These are phyloP conservation scores for Daldinia sp. DNA, from an alignment of 2,329 filamentous ascomycete species.

Conservation along the genomic window DNA sequence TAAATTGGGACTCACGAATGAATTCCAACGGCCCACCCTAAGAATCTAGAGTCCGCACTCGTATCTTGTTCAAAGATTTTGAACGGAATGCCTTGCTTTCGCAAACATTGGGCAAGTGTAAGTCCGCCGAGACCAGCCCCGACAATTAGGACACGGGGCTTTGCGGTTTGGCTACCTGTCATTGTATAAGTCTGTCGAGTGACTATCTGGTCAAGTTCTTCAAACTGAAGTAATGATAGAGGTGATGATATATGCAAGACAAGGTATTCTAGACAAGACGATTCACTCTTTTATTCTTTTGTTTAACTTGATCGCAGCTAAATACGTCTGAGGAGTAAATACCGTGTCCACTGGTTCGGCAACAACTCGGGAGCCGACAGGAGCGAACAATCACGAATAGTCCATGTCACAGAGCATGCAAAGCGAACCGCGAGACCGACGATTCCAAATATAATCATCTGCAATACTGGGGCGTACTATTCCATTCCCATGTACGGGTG, in stretches of 20 bases:
- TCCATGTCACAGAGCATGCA: too few relatives aligned
- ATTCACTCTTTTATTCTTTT: background rate
- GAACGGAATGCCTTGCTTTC: slow-evolving; percentile 39
- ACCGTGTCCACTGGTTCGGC: background rate
- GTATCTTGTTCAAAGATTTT: slow-evolving; percentile 41
- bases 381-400: background rate
- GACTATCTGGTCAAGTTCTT: background rate
- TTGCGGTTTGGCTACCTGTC: slow-evolving; percentile 13
- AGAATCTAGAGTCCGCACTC: slow-evolving; percentile 20
- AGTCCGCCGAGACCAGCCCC: slow-evolving; percentile 42
- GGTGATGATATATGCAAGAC: background rate
- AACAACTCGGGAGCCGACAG: background rate
- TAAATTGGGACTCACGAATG: slow-evolving; percentile 29
- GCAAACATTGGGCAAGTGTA: slow-evolving; percentile 39
- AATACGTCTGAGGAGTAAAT: background rate
- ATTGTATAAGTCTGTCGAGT: slow-evolving; percentile 10
- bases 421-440: slow-evolving; percentile 4
- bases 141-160: slow-evolving; percentile 37
- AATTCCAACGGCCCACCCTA: slow-evolving; percentile 42
- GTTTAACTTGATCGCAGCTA: too few relatives aligned
- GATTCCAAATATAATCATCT: background rate
- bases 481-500: background rate
- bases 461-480: too few relatives aligned
- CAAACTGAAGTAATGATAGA: background rate
- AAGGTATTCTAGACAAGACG: background rate